Percentiles rank a stretch among this genome's conserved stretches.
Evolutionary conservation across 352 stramenopile genomes (phyloP).

Genomic region (Globisporangium heterothallicum): DNA sequence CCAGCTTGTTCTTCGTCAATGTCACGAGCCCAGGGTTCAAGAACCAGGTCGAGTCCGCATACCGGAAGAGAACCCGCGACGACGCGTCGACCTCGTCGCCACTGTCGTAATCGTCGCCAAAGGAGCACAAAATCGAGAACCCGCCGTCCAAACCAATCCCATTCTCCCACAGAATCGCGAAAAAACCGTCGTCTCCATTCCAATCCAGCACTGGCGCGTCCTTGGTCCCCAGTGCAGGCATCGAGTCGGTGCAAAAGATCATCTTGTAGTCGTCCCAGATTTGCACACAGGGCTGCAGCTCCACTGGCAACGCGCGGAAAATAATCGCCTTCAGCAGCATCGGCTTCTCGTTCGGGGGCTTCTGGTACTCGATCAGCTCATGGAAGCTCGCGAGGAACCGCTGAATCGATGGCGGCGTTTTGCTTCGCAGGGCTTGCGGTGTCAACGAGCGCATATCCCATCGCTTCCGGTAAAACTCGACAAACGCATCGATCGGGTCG

Average conservation of each 20-base stretch:
- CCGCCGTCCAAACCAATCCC: constrained; percentile 71
- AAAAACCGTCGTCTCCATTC: constrained; percentile 75
- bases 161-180: constrained; percentile 76
- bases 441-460: constrained; percentile 75
- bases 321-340: constrained; percentile 78
- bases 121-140: constrained; percentile 82
- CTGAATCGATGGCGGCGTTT: constrained; percentile 75
- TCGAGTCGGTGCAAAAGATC: constrained; percentile 52
- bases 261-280: constrained; percentile 80
- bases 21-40: constrained; percentile 59
- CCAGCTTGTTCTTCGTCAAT: constrained; percentile 63
- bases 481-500: constrained; percentile 83
- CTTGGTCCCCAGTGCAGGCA: constrained; percentile 5
- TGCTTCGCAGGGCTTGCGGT: constrained; percentile 43
- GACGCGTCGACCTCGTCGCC: constrained; percentile 51
- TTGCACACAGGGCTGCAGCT: constrained; percentile 71
- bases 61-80: constrained; percentile 69
- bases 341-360: constrained; percentile 53
- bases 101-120: constrained; percentile 71
- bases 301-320: constrained; percentile 62
- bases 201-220: constrained; percentile 62
- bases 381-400: constrained; percentile 69
- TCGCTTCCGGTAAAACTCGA: constrained; percentile 85
- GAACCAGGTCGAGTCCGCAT: constrained; percentile 80
- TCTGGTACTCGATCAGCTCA: constrained; percentile 41